Evolutionary conservation across 441 rosid genomes (phyloP).

Genomic region (Populus hybrid): DNA sequence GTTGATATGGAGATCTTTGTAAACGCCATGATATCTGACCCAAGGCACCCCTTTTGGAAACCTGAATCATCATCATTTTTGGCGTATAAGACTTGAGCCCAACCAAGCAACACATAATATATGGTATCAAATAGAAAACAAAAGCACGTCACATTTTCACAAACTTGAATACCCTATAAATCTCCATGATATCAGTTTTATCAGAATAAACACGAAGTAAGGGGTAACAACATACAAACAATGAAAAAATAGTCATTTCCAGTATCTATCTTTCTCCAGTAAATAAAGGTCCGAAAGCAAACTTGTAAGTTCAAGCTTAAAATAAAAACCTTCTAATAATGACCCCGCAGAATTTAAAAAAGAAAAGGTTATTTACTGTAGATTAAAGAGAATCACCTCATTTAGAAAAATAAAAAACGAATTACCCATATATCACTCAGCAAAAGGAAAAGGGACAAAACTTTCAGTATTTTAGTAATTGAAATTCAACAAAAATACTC

Average conservation of each 20-base stretch:
- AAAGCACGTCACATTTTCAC: background rate
- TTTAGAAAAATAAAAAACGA: background rate
- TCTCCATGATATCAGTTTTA: background rate
- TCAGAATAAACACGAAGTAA: background rate
- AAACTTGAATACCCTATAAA: background rate
- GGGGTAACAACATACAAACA: background rate
- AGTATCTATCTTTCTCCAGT: background rate
- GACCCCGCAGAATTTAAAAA: background rate
- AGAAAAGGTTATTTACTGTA: background rate
- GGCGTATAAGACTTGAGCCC: slow-evolving; percentile 1
- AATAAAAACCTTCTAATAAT: background rate
- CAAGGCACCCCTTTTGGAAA: slow-evolving; percentile 88
- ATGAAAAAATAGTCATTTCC: background rate
- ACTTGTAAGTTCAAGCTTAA: background rate
- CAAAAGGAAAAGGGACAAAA: background rate
- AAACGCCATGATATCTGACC: slow-evolving; percentile 74
- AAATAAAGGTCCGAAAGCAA: background rate
- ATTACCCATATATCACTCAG: background rate
- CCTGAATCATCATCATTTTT: slow-evolving; percentile 33
- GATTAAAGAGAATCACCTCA: background rate
- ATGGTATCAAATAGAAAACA: background rate
- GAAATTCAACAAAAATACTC: background rate
- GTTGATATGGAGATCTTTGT: slow-evolving; percentile 61
- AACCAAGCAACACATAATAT: background rate
- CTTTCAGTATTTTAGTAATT: background rate